Percentiles rank a stretch among this genome's conserved stretches.
Conservation (phyloP, 768 basidiomycete genomes). For the Leucosporidium creatinivorum region DNA sequence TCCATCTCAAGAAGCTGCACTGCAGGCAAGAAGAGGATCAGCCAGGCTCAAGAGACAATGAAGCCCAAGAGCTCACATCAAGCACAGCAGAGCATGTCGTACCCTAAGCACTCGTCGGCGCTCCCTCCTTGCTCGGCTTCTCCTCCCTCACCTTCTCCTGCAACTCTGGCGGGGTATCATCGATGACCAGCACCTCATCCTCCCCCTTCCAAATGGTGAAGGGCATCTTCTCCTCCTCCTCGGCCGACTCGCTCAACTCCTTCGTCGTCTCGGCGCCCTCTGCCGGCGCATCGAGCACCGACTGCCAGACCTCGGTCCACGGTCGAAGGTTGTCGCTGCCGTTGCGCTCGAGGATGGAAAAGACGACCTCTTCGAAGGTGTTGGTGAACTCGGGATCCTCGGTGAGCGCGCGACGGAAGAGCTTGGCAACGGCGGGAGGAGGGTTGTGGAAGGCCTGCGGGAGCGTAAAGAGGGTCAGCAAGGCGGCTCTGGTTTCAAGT, state of each 20-base stretch:
- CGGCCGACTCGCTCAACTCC: not conserved
- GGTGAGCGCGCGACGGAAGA: not conserved
- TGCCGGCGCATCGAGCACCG: not conserved
- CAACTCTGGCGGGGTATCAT: too few relatives aligned
- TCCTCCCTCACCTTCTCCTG: too few relatives aligned
- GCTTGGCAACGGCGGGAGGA: not conserved
- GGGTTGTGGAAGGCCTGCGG: constrained; percentile 2
- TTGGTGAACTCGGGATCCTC: not conserved
- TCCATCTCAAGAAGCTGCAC: too few relatives aligned
- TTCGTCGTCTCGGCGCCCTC: not conserved
- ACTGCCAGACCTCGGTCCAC: not conserved
- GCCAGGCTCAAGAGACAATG: too few relatives aligned
- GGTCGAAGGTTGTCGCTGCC: not conserved
- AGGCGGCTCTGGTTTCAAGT: not conserved
- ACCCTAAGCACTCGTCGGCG: too few relatives aligned
- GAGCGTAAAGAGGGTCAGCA: not conserved
- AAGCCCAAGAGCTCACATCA: too few relatives aligned
- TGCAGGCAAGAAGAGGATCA: too few relatives aligned
- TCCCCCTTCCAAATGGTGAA: too few relatives aligned
- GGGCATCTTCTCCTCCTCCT: not conserved
- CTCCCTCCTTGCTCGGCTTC: too few relatives aligned
- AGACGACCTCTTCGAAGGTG: not conserved
- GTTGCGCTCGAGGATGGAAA: not conserved
- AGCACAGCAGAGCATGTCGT: too few relatives aligned
- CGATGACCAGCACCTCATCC: too few relatives aligned